Base-by-base conservation (phyloP, 208 protist genomes). In the Leishmania turanica region DNA sequence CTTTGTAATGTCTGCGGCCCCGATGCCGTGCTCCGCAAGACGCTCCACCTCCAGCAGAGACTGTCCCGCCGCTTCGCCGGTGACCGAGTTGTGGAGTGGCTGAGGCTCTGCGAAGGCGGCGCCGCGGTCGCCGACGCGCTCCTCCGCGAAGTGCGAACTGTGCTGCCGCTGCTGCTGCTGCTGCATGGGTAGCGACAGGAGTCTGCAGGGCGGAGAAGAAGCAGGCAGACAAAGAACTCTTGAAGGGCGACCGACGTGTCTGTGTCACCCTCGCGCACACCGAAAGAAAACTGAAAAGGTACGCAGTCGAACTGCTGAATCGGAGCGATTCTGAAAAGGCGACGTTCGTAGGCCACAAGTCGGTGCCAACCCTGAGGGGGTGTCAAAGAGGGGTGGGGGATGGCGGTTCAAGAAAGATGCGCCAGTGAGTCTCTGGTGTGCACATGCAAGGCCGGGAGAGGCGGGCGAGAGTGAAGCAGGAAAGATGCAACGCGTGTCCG, bases 21-120 rank as follows among this genome's bases (percentile, higher is more conserved):
- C 90, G 49, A 99, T 97, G 72, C 97, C 97, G 73, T 95, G 88
- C 80, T 99, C 95, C 21, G 93, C 94, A 45, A 98, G 93, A 3
- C 93, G 93, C 68, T 98, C 96, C 72, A 98, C 92, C 81, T 97
- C 96, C 72, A 95, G 77, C 15, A 97, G 82, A 11, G 85, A 65
- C 47, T 91, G 88, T 24, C 77, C 85, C 1, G 87, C 89, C 42
- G 72, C 84, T 5, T 89, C 89, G 3, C 81, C 79, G 15, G 40
- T 73, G 3, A 69, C 89, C 51, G 45, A 47, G 40, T 84, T 75
- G 49, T 84, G 81, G 37, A 78, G 71, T 34, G 65, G 75, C 71
- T 71, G 78, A 34, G 65, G 58, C 71, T 82, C 84, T 13, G 72
- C 75, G 51, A 49, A 68, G 47, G 82, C 82, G 31, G 82, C 81